Evolutionary conservation across 371 early-diverging fungal genomes (phyloP).

Genomic region (Thermomucor indicae-seudaticae): DNA sequence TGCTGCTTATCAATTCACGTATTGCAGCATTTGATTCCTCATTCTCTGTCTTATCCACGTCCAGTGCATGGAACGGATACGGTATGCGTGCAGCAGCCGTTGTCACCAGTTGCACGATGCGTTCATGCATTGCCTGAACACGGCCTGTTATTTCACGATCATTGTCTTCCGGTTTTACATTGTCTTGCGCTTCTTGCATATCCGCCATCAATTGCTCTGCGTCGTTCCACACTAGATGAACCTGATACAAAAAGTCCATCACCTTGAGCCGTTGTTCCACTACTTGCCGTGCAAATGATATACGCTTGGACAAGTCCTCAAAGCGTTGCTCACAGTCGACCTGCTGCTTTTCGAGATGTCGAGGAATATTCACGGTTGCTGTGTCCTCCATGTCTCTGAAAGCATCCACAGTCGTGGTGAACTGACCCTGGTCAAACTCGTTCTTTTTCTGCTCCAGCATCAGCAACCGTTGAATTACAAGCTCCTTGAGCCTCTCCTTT

Average conservation of each 20-base stretch:
- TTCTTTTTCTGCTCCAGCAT: conserved; percentile 25
- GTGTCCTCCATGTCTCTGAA: conserved; percentile 47
- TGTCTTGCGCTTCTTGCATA: conserved; percentile 18
- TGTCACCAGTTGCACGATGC: conserved; percentile 33
- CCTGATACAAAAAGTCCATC: conserved; percentile 39
- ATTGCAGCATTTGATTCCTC: conserved; percentile 27
- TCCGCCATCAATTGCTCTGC: conserved; percentile 13
- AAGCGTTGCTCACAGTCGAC: conserved; percentile 28
- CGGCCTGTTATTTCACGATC: conserved; percentile 34
- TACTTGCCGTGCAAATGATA: conserved; percentile 35
- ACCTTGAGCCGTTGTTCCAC: conserved; percentile 44
- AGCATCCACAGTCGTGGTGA: conserved; percentile 28
- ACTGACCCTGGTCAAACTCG: conserved; percentile 41
- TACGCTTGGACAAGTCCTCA: conserved; percentile 29
- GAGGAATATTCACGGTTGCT: conserved; percentile 25
- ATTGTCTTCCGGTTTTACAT: conserved; percentile 21
- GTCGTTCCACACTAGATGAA: conserved; percentile 11
- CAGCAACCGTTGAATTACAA: conserved; percentile 23
- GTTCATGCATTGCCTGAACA: conserved; percentile 35
- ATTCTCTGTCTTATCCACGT: conserved; percentile 23
- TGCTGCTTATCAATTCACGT: conserved; percentile 16
- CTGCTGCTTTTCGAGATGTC: conserved; percentile 36
- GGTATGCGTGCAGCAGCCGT: conserved; percentile 28
- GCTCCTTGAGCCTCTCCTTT: conserved; percentile 22
- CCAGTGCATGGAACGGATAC: conserved; percentile 21